Base-by-base conservation (phyloP, 192 early-diverging fungal species). In the Tieghemiomyces parasiticus region DNA sequence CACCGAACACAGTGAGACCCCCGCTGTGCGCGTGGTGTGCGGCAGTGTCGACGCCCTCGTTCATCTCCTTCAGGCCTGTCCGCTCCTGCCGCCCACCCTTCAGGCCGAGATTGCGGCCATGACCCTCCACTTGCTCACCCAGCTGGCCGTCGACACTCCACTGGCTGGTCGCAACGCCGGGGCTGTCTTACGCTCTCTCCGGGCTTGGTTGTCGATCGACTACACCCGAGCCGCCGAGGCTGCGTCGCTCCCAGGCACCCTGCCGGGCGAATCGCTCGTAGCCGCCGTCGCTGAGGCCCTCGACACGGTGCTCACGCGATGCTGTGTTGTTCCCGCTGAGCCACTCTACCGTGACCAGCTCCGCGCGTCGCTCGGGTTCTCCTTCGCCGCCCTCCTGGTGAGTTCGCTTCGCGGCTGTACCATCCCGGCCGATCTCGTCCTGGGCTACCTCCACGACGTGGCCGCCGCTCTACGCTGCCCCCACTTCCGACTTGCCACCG, bases 401-500 rank as follows among this genome's bases (percentile, higher is more conserved):
- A 58, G 55, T 38, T 58, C 55, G 8, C 28, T 35, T n/a, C 30
- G 33, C 33, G 55, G 55, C 26, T 10, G 34, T 38, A 3, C 3
- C 3, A n/a, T 58, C 32, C 55, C 55, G 34, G 26, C 16, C 33
- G 55, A 58, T 3, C 33, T n/a, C 2, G 12, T 58, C 33, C 2
- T 58, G 55, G 32, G 35, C 16, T 58, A 58, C 26, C 35, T 58
- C 33, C 55, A 58, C 33, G 55, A 58, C 26, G 35, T 58, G 3
- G 35, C 33, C n/a, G 22, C 30, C 10, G 55, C 55, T 16, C 26
- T 58, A 16, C 55, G 35, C 22, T 12, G 33, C 26, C 13, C 4
- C 33, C 55, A 58, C 19, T 58, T 58, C 33, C 34, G 35, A 26
- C 19, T 58, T 19, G 55, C 35, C 28, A n/a, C 33, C 4, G 55